phyloP scores from a whole-genome alignment of 192 early-diverging fungal genomes.

The Umbelopsis sp. region DNA sequence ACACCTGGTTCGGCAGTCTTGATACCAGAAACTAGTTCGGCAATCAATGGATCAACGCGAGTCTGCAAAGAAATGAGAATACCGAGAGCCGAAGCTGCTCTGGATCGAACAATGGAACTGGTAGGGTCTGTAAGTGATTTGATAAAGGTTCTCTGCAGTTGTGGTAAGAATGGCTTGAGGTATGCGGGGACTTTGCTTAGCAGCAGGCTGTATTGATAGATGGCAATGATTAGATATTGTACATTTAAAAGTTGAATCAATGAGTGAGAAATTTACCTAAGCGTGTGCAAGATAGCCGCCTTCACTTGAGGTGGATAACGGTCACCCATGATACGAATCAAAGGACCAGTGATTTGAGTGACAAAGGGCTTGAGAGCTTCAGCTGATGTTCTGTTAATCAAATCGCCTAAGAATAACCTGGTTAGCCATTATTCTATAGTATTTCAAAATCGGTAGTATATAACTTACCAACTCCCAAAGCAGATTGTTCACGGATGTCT shows the following conservation, averaged over 20 bases:
- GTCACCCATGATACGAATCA: slow-evolving; percentile 98
- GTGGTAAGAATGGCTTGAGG: slow-evolving; percentile 96
- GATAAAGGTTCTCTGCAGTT: slow-evolving; percentile 96
- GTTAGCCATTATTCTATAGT: not conserved
- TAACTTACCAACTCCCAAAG: slow-evolving; percentile 74
- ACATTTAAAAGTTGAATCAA: not conserved
- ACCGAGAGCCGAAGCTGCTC: slow-evolving; percentile 78
- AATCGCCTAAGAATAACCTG: slow-evolving; percentile 30
- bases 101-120: slow-evolving; percentile 71
- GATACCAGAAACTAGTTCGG: slow-evolving; percentile 71
- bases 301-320: slow-evolving; percentile 91
- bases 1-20: slow-evolving; percentile 61
- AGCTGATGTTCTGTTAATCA: slow-evolving; percentile 70
- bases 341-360: slow-evolving; percentile 93
- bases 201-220: slow-evolving; percentile 51
- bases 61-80: slow-evolving; percentile 73
- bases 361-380: slow-evolving; percentile 86
- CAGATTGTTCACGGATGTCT: slow-evolving; percentile 84
- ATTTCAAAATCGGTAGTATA: not conserved
- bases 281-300: slow-evolving; percentile 86
- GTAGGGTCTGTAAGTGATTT: slow-evolving; percentile 81
- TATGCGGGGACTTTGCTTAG: slow-evolving; percentile 83
- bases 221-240: not conserved
- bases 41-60: slow-evolving; percentile 77
- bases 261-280: slow-evolving; percentile 49